Base-by-base conservation (phyloP, 2,329 filamentous ascomycete species). In the Diplodia mutila region DNA sequence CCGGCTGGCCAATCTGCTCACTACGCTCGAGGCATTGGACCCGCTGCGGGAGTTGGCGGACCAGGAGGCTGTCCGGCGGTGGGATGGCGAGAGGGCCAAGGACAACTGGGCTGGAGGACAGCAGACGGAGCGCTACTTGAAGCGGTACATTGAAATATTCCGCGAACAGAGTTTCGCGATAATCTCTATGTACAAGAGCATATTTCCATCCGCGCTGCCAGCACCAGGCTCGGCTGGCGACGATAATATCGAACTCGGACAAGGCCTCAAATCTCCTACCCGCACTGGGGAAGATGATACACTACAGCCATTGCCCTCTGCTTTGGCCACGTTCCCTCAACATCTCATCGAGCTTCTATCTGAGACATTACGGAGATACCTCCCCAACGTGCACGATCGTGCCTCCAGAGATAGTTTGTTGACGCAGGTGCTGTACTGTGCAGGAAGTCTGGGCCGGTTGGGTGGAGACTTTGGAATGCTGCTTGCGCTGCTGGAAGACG, bases 141-240 rank as follows among this genome's bases (percentile, higher is more conserved):
- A 98, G 79, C 87, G 94, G 57, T 99, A 97, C 79, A 92, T 99
- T 73, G 95, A 99, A 77, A 93, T 99, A 32, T 98, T 98, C 77
- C 91, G 95, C 64, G 95, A 99, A 79, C 95, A 99, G 79, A 97
- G 92, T 76, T 99, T 99, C 78, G 91, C 90, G 52, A 97, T 98
- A 69, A 89, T 98, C 32, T 97, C 93, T 68, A 93, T 98, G 85
- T 97, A 96, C 79, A 92, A 90, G 74, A 95, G 91, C 74, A 93
- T 98, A 66, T 97, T 97, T 74, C 89, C 91, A 0, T 84, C 86
- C 3, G 85, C 88, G 4, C 70, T 84, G 4, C 81, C 82, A 8
- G 73, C 75, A 0, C 78, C 80, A 4, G 77, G 75, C 3, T 72
- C 74, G 18, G 63, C 11, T 54, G 71, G 21, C 51, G 69, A 25